Percentiles rank a stretch among this genome's conserved stretches.
phyloP scores from a whole-genome alignment of 2,329 filamentous ascomycete genomes.

The Aspergillus awamori region DNA sequence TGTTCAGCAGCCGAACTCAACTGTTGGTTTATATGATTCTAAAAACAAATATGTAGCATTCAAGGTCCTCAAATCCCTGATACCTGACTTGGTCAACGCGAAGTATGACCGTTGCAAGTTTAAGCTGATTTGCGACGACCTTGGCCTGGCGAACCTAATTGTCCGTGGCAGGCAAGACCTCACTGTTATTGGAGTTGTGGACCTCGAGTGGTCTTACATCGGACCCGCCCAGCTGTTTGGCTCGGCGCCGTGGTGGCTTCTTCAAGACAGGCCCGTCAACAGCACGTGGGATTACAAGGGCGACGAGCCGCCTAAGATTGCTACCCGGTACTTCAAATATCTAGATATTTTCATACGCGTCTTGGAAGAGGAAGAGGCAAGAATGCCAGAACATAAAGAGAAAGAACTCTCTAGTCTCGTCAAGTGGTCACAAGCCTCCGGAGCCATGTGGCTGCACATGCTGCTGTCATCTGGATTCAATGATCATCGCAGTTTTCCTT shows the following conservation, averaged over 20 bases:
- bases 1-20: constrained; percentile 38
- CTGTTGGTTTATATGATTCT: constrained; percentile 29
- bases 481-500: constrained; percentile 35
- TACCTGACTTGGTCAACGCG: constrained; percentile 27
- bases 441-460: constrained; percentile 43
- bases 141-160: constrained; percentile 43
- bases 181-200: constrained; percentile 39
- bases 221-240: constrained; percentile 42
- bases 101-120: constrained; percentile 36
- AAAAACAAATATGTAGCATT: constrained; percentile 34
- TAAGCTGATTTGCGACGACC: constrained; percentile 44
- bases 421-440: constrained; percentile 37
- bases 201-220: constrained; percentile 44
- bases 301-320: constrained; percentile 28
- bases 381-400: constrained; percentile 26
- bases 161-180: constrained; percentile 38
- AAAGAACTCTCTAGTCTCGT: constrained; percentile 38
- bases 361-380: constrained; percentile 37
- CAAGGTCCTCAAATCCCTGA: constrained; percentile 31
- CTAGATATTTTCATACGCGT: constrained; percentile 35
- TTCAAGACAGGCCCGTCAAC: constrained; percentile 36
- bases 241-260: constrained; percentile 44
- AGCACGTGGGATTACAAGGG: constrained; percentile 28
- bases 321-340: constrained; percentile 31
- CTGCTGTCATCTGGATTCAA: constrained; percentile 38